Evolutionary conservation across 176 grass and related monocot species (phyloP), one percentile per base, ranked within the genome.

Genomic region (Tillandsia fasciculata): DNA sequence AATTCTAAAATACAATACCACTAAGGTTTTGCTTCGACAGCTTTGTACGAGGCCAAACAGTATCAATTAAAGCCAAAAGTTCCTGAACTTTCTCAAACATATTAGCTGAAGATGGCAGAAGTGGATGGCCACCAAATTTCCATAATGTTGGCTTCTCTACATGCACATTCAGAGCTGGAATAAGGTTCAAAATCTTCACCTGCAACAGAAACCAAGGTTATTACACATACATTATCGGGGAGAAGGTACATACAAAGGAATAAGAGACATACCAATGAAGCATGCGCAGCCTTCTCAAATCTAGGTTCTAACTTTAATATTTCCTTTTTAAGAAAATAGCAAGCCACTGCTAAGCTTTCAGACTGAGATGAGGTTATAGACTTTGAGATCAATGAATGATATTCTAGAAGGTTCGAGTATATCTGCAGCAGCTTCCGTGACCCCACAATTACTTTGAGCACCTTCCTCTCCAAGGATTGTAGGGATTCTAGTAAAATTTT

Each of bases 311-410:
- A 80, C 69, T 85, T 96, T 11, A 76, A 63, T 68, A 89, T 70
- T 85, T 92, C 79, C 70, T 87, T 92, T 80, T 77, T 84, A 54
- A 92, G 67, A 80, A 91, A 83, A 77, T 81, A 85, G 86, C 92
- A 96, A 83, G 85, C 73, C 56, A 96, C 65, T 28, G 81, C 54
- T 47, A 87, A 20, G 8, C 76, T 77, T 73, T 96, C 92, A 78
- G 58, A 84, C 29, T 83, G 78, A 69, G 81, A 89, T 64, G 82
- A 84, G 26, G 68, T 78, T 66, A 90, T 70, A 77, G 74, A 85
- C 59, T 83, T 87, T 88, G 88, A 96, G 71, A 96, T 80, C 1
- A 87, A 76, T 68, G 66, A 89, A 83, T 96, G 92, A 81, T 92
- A 85, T 67, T 89, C 86, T 67, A 96, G 67, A 67, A 96, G 56